Percentiles rank a stretch among this genome's conserved stretches.
These are phyloP conservation scores for Saccharomycopsis selenospora DNA, from an alignment of 805 yeast genomes.

Conservation along the genomic window DNA sequence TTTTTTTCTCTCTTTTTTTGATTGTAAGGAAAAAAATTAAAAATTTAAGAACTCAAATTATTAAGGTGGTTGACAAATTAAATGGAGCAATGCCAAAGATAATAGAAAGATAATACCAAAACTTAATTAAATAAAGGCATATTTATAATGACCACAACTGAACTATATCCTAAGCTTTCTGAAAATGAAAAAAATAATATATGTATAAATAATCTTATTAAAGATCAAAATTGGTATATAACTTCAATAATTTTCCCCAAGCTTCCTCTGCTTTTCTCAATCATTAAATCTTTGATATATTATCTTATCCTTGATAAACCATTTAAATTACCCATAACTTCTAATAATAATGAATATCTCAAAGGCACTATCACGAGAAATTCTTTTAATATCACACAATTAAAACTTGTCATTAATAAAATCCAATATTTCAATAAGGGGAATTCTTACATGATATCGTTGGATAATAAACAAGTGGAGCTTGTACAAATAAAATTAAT, in stretches of 20 bases:
- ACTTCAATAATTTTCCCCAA: conserved; percentile 16
- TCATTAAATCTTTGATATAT: conserved; percentile 12
- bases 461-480: conserved; percentile 6
- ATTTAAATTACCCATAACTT: conserved; percentile 19
- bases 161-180: conserved; percentile 7
- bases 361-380: conserved; percentile 18
- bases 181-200: not conserved
- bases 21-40: no score
- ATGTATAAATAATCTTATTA: conserved; percentile 11
- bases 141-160: no score
- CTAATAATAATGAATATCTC: conserved; percentile 16
- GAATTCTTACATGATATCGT: conserved; percentile 9
- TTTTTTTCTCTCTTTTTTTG: no score
- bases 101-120: no score
- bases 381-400: conserved; percentile 9
- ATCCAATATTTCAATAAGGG: conserved; percentile 11
- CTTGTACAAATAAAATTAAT: conserved; percentile 13
- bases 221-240: conserved; percentile 18
- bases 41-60: no score
- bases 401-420: conserved; percentile 12
- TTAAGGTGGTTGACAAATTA: no score
- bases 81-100: no score
- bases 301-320: conserved; percentile 16
- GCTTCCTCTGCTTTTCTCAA: conserved; percentile 14
- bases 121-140: no score